A percentile compares a stretch with the other conserved stretches of the same genome.
phyloP scores from a whole-genome alignment of 306 rosid species.

The Clitoria ternatea region DNA sequence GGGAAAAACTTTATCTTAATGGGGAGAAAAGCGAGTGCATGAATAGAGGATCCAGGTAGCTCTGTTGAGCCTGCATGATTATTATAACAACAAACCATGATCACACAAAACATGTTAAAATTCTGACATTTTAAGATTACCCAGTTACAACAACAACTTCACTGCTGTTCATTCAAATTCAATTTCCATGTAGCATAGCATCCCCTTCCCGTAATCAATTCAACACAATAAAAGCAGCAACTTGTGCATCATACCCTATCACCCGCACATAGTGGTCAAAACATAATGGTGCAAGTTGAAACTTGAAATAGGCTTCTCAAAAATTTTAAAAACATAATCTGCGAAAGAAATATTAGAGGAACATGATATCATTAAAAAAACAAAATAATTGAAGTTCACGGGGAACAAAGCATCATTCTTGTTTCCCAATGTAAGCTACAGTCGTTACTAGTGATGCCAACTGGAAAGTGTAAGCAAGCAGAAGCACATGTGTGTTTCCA shows the following conservation, averaged over 20 bases:
- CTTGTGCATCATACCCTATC: neutral
- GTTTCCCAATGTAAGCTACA: constrained; percentile 11
- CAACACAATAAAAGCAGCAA: neutral
- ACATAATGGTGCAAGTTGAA: neutral
- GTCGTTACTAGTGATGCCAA: constrained; percentile 31
- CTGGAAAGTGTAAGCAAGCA: neutral
- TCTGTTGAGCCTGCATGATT: no score
- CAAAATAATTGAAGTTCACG: constrained; percentile 16
- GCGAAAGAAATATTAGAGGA: constrained; percentile 6
- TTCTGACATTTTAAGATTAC: neutral
- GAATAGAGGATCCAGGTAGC: no score
- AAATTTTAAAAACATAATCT: neutral
- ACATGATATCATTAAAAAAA: neutral
- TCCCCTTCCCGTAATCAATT: neutral
- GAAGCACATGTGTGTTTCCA: neutral
- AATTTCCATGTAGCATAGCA: neutral
- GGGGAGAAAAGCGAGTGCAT: no score
- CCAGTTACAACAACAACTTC: neutral
- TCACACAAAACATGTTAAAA: neutral
- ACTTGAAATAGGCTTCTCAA: constrained; percentile 13
- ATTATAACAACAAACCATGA: no score
- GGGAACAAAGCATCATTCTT: constrained; percentile 16
- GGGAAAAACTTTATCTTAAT: no score
- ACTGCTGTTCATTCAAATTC: constrained; percentile 8
- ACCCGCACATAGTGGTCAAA: constrained; percentile 5